These are phyloP conservation scores for Porpolomopsis calyptriformis DNA, from an alignment of 768 basidiomycete genomes.

Conservation along the genomic window DNA sequence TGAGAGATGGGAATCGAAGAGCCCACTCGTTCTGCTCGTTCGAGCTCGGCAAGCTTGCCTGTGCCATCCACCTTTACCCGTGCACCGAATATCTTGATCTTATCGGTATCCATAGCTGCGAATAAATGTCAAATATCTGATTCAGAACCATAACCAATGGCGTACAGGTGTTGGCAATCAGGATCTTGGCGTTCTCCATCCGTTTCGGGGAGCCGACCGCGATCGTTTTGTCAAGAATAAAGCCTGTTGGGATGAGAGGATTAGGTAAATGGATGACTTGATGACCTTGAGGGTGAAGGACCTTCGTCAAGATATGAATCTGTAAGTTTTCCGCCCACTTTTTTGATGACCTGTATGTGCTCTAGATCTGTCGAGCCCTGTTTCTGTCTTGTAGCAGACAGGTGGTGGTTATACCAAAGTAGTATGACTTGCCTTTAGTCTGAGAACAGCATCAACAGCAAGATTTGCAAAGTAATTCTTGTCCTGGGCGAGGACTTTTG, in stretches of 20 bases:
- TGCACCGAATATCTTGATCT: constrained; percentile 98
- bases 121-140: background rate
- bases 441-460: constrained; percentile 91
- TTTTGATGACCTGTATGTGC: constrained; percentile 8
- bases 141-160: constrained; percentile 6
- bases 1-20: background rate
- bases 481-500: constrained; percentile 93
- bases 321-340: constrained; percentile 7
- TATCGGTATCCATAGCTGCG: constrained; percentile 98
- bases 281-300: constrained; percentile 19
- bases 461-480: constrained; percentile 98
- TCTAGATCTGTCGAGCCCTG: constrained; percentile 76
- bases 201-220: constrained; percentile 92
- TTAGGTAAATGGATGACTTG: background rate
- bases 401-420: background rate
- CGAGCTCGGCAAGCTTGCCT: constrained; percentile 94
- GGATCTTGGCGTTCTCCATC: constrained; percentile 87
- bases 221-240: constrained; percentile 95
- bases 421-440: constrained; percentile 57
- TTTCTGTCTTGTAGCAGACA: background rate
- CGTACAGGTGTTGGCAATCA: constrained; percentile 97
- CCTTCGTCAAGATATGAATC: constrained; percentile 88
- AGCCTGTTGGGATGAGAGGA: constrained; percentile 40
- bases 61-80: constrained; percentile 92
- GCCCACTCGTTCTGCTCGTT: constrained; percentile 80